A percentile compares a stretch with the other conserved stretches of the same genome.
These are phyloP conservation scores for Kwoniella mangroviensis DNA, from an alignment of 768 basidiomycete genomes.

Conservation along the genomic window DNA sequence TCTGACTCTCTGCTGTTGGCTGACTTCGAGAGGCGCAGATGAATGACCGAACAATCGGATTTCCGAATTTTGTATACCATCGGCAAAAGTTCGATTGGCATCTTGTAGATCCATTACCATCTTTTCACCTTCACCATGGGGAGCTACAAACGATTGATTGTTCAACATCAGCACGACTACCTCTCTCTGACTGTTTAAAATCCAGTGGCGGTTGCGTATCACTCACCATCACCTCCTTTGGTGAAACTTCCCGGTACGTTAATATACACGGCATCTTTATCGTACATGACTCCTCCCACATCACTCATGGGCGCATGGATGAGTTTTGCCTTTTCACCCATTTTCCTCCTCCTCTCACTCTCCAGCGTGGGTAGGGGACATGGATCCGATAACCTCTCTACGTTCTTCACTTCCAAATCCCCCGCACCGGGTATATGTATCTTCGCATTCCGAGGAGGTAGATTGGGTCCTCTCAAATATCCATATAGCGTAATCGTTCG, in stretches of 20 bases:
- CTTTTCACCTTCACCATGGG: constrained; percentile 89
- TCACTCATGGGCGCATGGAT: constrained; percentile 99
- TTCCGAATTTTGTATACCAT: constrained; percentile 75
- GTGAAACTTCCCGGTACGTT: constrained; percentile 96
- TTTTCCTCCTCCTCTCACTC: constrained; percentile 81
- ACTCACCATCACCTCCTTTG: constrained; percentile 62
- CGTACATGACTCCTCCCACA: constrained; percentile 92
- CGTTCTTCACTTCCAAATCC: constrained; percentile 75
- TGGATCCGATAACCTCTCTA: constrained; percentile 83
- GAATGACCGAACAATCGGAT: constrained; percentile 85
- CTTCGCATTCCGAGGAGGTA: constrained; percentile 62
- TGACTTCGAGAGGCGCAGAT: constrained; percentile 66
- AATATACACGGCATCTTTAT: constrained; percentile 97
- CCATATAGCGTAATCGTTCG: constrained; percentile 93
- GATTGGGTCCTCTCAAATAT: constrained; percentile 76
- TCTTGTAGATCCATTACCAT: constrained; percentile 99
- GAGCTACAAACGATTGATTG: constrained; percentile 60
- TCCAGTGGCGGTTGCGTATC: too few relatives aligned
- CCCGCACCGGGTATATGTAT: constrained; percentile 96
- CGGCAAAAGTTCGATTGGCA: constrained; percentile 77
- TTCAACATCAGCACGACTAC: constrained; percentile 6
- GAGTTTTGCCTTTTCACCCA: constrained; percentile 93
- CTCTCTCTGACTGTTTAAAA: too few relatives aligned
- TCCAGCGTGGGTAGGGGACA: constrained; percentile 91
- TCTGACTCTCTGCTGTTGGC: constrained; percentile 31